phyloP scores from a whole-genome alignment of 768 basidiomycete genomes.

The Artomyces pyxidatus region DNA sequence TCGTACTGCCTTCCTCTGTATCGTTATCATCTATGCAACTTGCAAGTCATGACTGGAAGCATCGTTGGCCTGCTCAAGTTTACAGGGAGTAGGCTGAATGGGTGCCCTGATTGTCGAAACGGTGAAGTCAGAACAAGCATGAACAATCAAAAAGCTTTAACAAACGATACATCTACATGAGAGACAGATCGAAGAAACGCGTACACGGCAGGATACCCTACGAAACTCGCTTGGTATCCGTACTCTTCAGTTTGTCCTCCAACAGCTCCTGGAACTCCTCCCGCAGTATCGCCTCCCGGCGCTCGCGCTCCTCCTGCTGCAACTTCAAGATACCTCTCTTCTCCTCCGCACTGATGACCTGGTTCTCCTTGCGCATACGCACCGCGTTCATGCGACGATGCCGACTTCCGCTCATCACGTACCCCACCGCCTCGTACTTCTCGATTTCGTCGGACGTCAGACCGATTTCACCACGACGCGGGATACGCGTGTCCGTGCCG shows the following conservation, averaged over 20 bases:
- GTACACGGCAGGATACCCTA: neutral
- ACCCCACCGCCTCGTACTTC: slow-evolving; percentile 80
- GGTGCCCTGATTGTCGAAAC: too few relatives aligned
- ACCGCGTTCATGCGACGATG: slow-evolving; percentile 99
- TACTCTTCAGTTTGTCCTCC: slow-evolving; percentile 59
- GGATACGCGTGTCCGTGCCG: slow-evolving; percentile 74
- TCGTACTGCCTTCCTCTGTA: neutral
- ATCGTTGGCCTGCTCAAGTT: too few relatives aligned
- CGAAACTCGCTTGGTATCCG: slow-evolving; percentile 20
- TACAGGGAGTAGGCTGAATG: too few relatives aligned
- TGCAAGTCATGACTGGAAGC: too few relatives aligned
- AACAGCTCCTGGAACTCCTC: slow-evolving; percentile 88
- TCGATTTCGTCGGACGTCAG: slow-evolving; percentile 84
- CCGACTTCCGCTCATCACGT: slow-evolving; percentile 95
- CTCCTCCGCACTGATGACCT: slow-evolving; percentile 98
- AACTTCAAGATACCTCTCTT: slow-evolving; percentile 92
- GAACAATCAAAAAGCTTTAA: neutral
- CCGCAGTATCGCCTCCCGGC: slow-evolving; percentile 82
- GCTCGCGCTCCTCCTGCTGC: slow-evolving; percentile 88
- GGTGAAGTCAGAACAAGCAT: too few relatives aligned
- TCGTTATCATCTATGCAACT: neutral
- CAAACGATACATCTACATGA: neutral
- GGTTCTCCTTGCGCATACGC: slow-evolving; percentile 98
- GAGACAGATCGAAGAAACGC: neutral
- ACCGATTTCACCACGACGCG: slow-evolving; percentile 98